Conservation (phyloP, 1,284 basidiomycete species). For the Cystobasidium pallidum region DNA sequence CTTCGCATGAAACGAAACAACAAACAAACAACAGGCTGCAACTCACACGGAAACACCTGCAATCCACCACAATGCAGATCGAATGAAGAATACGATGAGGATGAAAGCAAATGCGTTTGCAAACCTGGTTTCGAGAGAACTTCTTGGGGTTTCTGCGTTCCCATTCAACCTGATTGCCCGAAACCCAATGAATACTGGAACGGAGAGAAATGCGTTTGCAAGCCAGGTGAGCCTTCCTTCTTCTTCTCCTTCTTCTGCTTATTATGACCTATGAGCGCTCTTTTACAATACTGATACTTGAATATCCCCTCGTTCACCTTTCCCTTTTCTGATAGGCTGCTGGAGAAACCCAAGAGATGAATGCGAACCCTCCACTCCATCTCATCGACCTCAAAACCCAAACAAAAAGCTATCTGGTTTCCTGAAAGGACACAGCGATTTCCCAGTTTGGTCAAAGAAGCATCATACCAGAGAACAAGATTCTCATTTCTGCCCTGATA, state of each 20-base stretch:
- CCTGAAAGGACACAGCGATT: background rate
- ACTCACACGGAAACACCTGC: constrained; percentile 12
- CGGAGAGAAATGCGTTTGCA: constrained; percentile 32
- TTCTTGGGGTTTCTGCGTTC: constrained; percentile 23
- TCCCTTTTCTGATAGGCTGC: constrained; percentile 18
- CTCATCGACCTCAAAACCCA: constrained; percentile 2
- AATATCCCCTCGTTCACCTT: too few relatives aligned
- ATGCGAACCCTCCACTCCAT: constrained; percentile 23
- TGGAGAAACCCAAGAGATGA: constrained; percentile 19
- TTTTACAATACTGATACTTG: too few relatives aligned
- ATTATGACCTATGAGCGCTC: background rate
- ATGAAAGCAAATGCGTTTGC: background rate
- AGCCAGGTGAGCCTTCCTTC: constrained; percentile 17
- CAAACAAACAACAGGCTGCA: constrained; percentile 20
- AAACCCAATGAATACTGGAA: constrained; percentile 18
- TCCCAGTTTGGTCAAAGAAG: constrained; percentile 32
- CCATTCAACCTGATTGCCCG: constrained; percentile 7
- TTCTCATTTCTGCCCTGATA: constrained; percentile 42
- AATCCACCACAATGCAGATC: constrained; percentile 24
- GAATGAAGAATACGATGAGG: constrained; percentile 17
- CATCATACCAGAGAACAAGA: constrained; percentile 35
- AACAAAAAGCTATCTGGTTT: background rate
- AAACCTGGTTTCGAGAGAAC: constrained; percentile 18
- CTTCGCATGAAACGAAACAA: background rate
- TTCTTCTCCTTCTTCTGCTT: background rate